Percentiles rank a stretch among this genome's conserved stretches.
These are phyloP conservation scores for Xylaria sp. DNA, from an alignment of 2,329 filamentous ascomycete genomes.

Conservation along the genomic window DNA sequence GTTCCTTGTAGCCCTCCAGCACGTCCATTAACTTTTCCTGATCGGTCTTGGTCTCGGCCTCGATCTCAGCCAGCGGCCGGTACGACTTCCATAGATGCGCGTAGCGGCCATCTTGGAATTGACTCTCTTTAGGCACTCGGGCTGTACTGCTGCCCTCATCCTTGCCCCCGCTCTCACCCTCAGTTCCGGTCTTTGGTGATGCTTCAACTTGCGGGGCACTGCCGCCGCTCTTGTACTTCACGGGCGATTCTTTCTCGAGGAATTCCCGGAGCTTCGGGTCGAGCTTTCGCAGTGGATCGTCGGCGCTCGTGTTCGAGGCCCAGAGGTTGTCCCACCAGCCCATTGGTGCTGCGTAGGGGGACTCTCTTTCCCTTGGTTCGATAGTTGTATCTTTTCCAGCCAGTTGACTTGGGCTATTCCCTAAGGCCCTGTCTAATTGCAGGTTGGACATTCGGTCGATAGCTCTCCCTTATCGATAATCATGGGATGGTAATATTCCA, in stretches of 20 bases:
- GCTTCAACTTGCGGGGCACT: constrained; percentile 35
- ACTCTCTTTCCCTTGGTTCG: not conserved
- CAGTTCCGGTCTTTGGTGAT: not conserved
- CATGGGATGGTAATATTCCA: constrained; percentile 2
- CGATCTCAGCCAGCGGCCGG: constrained; percentile 75
- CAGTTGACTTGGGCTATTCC: not conserved
- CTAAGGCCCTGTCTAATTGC: not conserved
- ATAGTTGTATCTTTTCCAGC: not conserved
- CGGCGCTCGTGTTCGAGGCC: constrained; percentile 58
- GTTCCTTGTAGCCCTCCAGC: constrained; percentile 84
- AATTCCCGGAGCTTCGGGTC: constrained; percentile 87
- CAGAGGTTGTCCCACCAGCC: constrained; percentile 69
- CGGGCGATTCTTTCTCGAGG: constrained; percentile 82
- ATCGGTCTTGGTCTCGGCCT: constrained; percentile 76
- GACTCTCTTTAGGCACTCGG: constrained; percentile 61
- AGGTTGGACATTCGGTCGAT: not conserved
- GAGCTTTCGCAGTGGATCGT: constrained; percentile 78
- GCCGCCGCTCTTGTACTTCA: constrained; percentile 66
- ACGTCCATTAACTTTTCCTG: constrained; percentile 85
- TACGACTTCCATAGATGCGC: constrained; percentile 96
- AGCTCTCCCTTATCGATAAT: constrained; percentile 35
- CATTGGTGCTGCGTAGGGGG: constrained; percentile 54
- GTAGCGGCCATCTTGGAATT: constrained; percentile 71
- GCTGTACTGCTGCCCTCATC: constrained; percentile 37
- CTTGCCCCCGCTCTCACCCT: not conserved